Conservation (phyloP, 257 asterid genomes). For the Voacanga thouarsii region DNA sequence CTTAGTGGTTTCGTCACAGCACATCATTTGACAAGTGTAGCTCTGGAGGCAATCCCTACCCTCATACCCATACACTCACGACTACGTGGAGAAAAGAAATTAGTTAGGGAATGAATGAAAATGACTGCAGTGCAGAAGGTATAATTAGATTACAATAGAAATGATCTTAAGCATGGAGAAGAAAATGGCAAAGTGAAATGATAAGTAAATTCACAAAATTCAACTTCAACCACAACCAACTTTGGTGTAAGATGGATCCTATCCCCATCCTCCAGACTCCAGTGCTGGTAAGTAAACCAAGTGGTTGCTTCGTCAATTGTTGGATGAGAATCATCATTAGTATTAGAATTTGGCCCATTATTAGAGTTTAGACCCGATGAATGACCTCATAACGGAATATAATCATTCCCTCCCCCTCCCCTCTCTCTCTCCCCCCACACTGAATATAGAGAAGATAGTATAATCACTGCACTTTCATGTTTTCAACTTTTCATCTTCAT, state of each 20-base stretch:
- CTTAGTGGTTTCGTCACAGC: neutral
- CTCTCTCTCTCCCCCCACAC: no score
- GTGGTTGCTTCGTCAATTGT: constrained; percentile 69
- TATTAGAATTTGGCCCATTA: constrained; percentile 35
- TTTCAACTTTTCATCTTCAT: no score
- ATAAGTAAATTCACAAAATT: constrained; percentile 5
- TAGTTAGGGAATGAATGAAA: constrained; percentile 4
- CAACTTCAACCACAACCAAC: constrained; percentile 10
- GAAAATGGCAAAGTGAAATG: constrained; percentile 6
- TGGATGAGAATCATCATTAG: constrained; percentile 45
- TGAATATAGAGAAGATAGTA: no score
- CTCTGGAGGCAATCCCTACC: no score
- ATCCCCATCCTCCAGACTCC: neutral
- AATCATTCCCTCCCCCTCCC: constrained; percentile 9
- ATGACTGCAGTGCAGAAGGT: neutral
- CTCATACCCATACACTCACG: no score
- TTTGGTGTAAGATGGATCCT: no score
- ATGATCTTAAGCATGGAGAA: neutral
- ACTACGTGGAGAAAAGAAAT: neutral
- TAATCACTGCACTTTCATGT: no score
- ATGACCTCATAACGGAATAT: constrained; percentile 54
- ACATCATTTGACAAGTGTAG: neutral
- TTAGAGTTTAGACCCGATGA: constrained; percentile 35
- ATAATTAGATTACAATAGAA: neutral
- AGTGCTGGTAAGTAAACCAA: constrained; percentile 33